Base-by-base conservation (phyloP, 345 rosid species). In the Lumnitzera littorea region DNA sequence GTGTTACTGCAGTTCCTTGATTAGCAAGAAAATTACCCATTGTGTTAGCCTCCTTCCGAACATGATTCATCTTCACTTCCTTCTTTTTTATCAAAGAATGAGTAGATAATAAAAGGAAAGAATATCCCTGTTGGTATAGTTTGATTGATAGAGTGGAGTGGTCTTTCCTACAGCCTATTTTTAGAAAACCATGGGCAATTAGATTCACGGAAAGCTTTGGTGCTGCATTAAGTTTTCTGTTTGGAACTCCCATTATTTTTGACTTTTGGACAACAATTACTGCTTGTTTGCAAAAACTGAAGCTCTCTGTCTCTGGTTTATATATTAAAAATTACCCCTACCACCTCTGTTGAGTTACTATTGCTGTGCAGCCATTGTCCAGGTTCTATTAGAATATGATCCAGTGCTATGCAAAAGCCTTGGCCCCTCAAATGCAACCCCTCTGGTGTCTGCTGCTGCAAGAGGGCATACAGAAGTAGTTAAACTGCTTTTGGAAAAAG, bases 351-450 rank as follows among this genome's bases (percentile, higher is more conserved):
- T 60, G 51, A 50, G 51, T 53, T 51, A 25, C 12, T 63, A 47
- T 61, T 48, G 43, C 43, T 36, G 41, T 83, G 80, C 89, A 90
- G 99, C 78, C 62, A 84, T 90, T 60, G 96, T 94, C 25, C 87
- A 69, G 76, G 76, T 81, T 63, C 80, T 90, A 17, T 63, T 90
- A 61, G 85, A 88, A 48, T 77, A 81, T 60, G 92, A 86, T 29
- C 91, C 91, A 5, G 51, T 55, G 14, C 51, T 90, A 41, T 80
- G 82, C 73, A 89, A 80, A 66, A 90, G 91, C 24, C 70, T 80
- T 41, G 97, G 87, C 58, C 95, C 82, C 68, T 86, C 91, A 57
- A 86, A 90, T 55, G 85, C 90, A 50, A 90, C 97, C 5, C 95
- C 99, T 60, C 89, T 90, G 52, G 75, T 77, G 24, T 81, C 97